These are phyloP conservation scores for Mycosphaerella arachidis DNA, from an alignment of 2,329 filamentous ascomycete genomes.

Conservation along the genomic window DNA sequence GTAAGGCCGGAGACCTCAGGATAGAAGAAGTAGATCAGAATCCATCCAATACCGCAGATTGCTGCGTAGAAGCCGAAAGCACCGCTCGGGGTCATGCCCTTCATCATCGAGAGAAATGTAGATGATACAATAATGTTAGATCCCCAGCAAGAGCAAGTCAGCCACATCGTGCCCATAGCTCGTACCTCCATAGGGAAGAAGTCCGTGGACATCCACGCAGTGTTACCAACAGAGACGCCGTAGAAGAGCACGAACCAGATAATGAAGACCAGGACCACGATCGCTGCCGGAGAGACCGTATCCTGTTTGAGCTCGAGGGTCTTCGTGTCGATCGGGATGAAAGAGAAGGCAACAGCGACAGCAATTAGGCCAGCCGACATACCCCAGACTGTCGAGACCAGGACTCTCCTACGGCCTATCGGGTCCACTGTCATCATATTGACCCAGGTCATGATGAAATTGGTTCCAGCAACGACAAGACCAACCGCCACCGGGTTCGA, in stretches of 20 bases:
- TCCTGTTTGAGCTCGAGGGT: constrained; percentile 33
- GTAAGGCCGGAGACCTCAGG: constrained; percentile 39
- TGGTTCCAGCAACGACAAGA: constrained; percentile 74
- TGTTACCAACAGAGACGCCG: constrained; percentile 29
- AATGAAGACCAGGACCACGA: constrained; percentile 36
- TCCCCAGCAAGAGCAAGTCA: constrained; percentile 31
- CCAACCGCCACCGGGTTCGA: constrained; percentile 73
- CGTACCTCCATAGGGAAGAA: constrained; percentile 37
- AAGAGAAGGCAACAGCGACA: constrained; percentile 69
- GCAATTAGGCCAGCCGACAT: constrained; percentile 69
- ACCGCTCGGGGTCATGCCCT: constrained; percentile 36
- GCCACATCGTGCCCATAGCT: constrained; percentile 37
- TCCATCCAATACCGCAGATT: constrained; percentile 38
- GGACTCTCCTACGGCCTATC: constrained; percentile 70
- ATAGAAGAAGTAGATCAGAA: constrained; percentile 37
- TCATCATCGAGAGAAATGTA: constrained; percentile 38
- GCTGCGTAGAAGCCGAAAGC: constrained; percentile 41
- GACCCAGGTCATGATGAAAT: constrained; percentile 72
- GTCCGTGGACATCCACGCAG: constrained; percentile 37
- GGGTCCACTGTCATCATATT: constrained; percentile 74
- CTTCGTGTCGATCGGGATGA: constrained; percentile 48
- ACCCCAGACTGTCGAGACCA: constrained; percentile 46
- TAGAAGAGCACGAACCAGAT: constrained; percentile 37
- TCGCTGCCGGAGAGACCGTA: constrained; percentile 32
- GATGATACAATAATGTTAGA: constrained; percentile 32